Conservation (phyloP, 495 filamentous ascomycete species). For the Daldinia caldariorum region DNA sequence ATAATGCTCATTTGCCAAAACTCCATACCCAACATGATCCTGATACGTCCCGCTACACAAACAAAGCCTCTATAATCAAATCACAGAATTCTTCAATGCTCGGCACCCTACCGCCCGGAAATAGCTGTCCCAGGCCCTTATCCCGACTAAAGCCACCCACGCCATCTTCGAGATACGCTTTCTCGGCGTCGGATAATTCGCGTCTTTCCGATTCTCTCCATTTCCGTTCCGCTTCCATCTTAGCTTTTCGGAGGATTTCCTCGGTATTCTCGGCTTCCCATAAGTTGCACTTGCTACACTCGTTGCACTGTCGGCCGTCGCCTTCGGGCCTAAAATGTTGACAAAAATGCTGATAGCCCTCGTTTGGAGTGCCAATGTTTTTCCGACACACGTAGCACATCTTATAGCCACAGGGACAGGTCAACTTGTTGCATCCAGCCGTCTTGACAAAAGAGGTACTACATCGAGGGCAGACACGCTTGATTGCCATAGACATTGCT, state of each 20-base stretch:
- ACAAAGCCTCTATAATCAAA: conserved; percentile 54
- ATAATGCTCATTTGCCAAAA: conserved; percentile 33
- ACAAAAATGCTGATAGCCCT: conserved; percentile 88
- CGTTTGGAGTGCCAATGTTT: conserved; percentile 61
- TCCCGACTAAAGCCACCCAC: conserved; percentile 41
- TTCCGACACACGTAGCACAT: conserved; percentile 95
- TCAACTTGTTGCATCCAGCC: conserved; percentile 94
- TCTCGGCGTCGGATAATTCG: conserved; percentile 59
- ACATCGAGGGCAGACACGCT: conserved; percentile 93
- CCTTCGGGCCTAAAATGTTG: conserved; percentile 88
- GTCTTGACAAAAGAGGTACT: conserved; percentile 90
- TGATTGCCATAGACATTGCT: conserved; percentile 91
- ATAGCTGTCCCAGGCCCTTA: conserved; percentile 41
- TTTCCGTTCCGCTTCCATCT: conserved; percentile 78
- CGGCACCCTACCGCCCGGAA: conserved; percentile 50
- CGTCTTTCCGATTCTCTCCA: conserved; percentile 77
- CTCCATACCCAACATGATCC: conserved; percentile 10
- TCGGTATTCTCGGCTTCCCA: conserved; percentile 91
- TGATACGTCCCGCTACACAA: conserved; percentile 45
- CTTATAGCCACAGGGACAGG: conserved; percentile 95
- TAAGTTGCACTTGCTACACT: conserved; percentile 89
- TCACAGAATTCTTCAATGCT: conserved; percentile 58
- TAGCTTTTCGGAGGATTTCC: conserved; percentile 75
- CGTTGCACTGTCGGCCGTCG: conserved; percentile 70
- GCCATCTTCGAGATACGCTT: conserved; percentile 58